Percentiles rank a stretch among this genome's conserved stretches.
Conservation (phyloP, 345 rosid species). For the Lepidium aucheri region DNA sequence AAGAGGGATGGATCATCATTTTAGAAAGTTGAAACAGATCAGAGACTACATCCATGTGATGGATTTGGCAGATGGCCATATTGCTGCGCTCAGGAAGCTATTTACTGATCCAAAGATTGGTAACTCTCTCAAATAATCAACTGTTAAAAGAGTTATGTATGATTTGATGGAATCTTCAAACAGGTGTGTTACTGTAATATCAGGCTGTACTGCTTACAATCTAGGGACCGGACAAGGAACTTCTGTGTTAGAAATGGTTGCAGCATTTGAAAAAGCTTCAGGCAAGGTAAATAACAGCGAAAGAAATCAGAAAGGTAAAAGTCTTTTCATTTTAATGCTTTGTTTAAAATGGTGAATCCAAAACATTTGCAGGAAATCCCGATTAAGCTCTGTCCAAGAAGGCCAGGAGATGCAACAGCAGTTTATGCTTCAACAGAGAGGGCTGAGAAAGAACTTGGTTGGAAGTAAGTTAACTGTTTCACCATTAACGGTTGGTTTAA, state of each 20-base stretch:
- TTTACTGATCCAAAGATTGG: conserved; percentile 51
- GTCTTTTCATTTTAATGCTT: background rate
- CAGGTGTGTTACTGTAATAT: conserved; percentile 4
- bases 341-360: background rate
- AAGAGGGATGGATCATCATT: background rate
- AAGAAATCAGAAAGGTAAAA: background rate
- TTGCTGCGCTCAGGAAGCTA: conserved; percentile 76
- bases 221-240: conserved; percentile 82
- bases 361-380: conserved; percentile 65
- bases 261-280: conserved; percentile 83
- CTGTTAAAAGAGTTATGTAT: background rate
- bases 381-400: conserved; percentile 58
- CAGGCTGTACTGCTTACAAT: conserved; percentile 78
- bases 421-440: conserved; percentile 76
- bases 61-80: conserved; percentile 95
- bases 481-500: background rate
- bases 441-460: conserved; percentile 82
- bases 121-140: background rate
- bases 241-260: conserved; percentile 86
- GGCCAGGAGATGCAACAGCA: conserved; percentile 85
- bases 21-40: conserved; percentile 38
- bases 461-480: conserved; percentile 56
- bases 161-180: background rate
- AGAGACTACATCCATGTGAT: conserved; percentile 92
- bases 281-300: conserved; percentile 50